Evolutionary conservation across 371 early-diverging fungal genomes (phyloP), one percentile per base, ranked within the genome.

Genomic region (Lichtheimia hyalospora): DNA sequence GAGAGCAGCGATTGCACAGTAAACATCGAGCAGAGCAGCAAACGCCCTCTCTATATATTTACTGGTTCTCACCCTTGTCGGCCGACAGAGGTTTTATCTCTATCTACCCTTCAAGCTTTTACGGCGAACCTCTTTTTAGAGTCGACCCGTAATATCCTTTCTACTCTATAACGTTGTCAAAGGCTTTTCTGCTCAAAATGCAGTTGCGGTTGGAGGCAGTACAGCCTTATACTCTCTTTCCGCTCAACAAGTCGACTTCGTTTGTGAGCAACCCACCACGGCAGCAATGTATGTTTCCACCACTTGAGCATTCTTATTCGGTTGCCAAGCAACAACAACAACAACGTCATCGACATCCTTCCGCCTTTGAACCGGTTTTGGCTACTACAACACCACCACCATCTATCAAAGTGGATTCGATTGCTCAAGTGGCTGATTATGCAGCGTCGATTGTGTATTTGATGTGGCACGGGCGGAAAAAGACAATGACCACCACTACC

Each of bases 391-490:
- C 52, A 49, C 54, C 40, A 46, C 54, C 53, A n/a, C n/a, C 46
- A 6, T n/a, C n/a, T n/a, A 8, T 40, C 39, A 14, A 28, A n/a
- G 15, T 16, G 12, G 44, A 55, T 27, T 16, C 18, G 48, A 68
- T 66, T 13, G 58, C 75, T n/a, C 73, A 76, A 51, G 67, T 84
- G 4, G 79, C 84, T 15, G 86, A 86, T 42, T 86, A 83, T 70
- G 84, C 84, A 20, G 76, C 86, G 21, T 76, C 79, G 44, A 82
- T 86, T 76, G 79, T 84, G 13, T 86, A 82, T 70, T 63, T 83
- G 57, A 84, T 86, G 67, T 86, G 86, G 86, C 84, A 84, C 64
- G 81, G 81, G 12, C 62, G 83, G 56, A 79, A 70, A 39, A 49
- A 54, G 50, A 63, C 66, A 67, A 18, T 21, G 46, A 18, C 46